phyloP scores from a whole-genome alignment of 306 rosid genomes.

The Begonia fuchsioides region DNA sequence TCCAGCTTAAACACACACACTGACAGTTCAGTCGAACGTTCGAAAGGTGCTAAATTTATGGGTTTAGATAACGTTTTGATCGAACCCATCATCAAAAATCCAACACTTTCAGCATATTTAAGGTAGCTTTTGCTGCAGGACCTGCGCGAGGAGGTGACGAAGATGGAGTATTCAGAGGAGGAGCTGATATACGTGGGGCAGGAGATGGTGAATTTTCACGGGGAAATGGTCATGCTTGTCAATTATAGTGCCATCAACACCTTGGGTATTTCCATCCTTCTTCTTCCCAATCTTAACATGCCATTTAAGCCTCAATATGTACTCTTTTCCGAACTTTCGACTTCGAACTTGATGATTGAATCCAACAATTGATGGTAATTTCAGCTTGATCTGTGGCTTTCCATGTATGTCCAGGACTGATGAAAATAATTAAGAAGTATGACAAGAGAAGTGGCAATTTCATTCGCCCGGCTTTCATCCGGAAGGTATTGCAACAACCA shows the following conservation, averaged over 20 bases:
- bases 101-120: no score
- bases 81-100: no score
- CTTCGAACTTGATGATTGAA: no score
- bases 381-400: neutral
- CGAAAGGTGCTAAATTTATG: neutral
- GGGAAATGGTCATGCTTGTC: slow-evolving; percentile 88
- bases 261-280: slow-evolving; percentile 33
- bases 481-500: slow-evolving; percentile 65
- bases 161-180: slow-evolving; percentile 36
- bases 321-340: no score
- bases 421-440: slow-evolving; percentile 83
- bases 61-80: no score
- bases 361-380: neutral
- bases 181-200: slow-evolving; percentile 54
- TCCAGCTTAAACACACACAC: neutral
- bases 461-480: slow-evolving; percentile 56
- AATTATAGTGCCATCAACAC: slow-evolving; percentile 79
- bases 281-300: neutral
- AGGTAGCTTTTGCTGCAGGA: slow-evolving; percentile 50
- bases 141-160: slow-evolving; percentile 45
- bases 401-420: slow-evolving; percentile 28
- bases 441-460: slow-evolving; percentile 76
- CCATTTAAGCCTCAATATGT: neutral
- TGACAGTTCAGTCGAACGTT: neutral
- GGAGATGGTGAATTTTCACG: slow-evolving; percentile 76